These are phyloP conservation scores for Medicago ruthenica DNA, from an alignment of 306 rosid species.

Conservation along the genomic window DNA sequence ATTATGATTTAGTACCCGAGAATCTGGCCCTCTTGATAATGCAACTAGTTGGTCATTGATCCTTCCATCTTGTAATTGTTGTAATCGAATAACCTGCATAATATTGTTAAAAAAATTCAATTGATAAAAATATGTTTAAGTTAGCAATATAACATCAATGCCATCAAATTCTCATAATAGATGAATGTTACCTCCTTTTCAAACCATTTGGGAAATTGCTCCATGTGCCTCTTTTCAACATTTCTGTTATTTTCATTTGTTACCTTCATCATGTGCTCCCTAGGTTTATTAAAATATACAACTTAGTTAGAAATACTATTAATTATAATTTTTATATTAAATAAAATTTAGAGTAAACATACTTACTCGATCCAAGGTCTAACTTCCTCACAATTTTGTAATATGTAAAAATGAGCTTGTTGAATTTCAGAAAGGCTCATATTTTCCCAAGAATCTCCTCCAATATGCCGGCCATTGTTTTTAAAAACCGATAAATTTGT, in stretches of 20 bases:
- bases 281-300: not conserved
- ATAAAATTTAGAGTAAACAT: not conserved
- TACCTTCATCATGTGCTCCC: not conserved
- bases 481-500: not conserved
- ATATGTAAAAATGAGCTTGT: constrained; percentile 7
- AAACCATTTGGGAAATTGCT: not conserved
- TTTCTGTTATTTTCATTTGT: not conserved
- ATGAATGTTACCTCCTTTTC: not conserved
- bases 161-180: not conserved
- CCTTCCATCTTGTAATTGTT: constrained; percentile 3
- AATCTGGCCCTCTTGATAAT: constrained; percentile 6
- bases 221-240: not conserved
- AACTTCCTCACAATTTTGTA: constrained; percentile 1
- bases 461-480: not conserved
- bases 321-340: not conserved
- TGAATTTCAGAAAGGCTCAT: not conserved
- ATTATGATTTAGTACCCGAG: not conserved
- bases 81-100: not conserved
- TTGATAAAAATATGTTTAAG: not conserved
- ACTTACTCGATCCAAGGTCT: not conserved
- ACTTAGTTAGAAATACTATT: not conserved
- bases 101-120: constrained; percentile 1
- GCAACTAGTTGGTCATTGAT: not conserved
- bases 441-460: not conserved
- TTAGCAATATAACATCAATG: not conserved